phyloP scores from a whole-genome alignment of 208 protist genomes.

The Polymyxa betae region DNA sequence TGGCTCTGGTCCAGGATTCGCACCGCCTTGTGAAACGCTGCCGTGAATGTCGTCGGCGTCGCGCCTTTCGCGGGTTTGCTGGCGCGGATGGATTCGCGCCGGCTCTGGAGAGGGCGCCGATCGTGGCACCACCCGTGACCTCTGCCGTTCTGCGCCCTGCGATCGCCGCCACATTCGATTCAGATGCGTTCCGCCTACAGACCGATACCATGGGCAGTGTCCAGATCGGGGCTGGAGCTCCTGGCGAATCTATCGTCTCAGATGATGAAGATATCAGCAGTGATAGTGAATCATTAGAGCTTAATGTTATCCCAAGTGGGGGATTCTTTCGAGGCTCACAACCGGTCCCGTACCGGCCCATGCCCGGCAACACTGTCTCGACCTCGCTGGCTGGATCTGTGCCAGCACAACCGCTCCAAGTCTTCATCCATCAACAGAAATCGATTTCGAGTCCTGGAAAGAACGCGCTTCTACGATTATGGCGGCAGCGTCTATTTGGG shows the following conservation, averaged over 20 bases:
- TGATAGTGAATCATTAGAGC: neutral
- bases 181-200: neutral
- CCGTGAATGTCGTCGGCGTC: neutral
- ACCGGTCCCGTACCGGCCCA: slow-evolving; percentile 2
- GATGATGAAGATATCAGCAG: neutral
- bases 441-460: neutral
- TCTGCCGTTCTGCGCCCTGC: neutral
- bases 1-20: neutral
- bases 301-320: neutral
- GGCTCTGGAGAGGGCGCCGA: neutral
- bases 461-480: slow-evolving; percentile 2
- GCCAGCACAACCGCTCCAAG: neutral
- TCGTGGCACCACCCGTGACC: neutral
- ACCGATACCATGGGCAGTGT: neutral
- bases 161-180: neutral
- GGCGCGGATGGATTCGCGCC: neutral
- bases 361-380: too few species aligned
- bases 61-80: slow-evolving; percentile 23
- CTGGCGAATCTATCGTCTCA: neutral
- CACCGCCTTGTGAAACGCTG: slow-evolving; percentile 4
- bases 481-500: neutral
- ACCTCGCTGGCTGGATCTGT: neutral
- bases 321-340: slow-evolving; percentile 22
- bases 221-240: neutral
- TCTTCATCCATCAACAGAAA: slow-evolving; percentile 37